Evolutionary conservation across 305 asterid genomes (phyloP).

Genomic region (Coffea humblotiana): DNA sequence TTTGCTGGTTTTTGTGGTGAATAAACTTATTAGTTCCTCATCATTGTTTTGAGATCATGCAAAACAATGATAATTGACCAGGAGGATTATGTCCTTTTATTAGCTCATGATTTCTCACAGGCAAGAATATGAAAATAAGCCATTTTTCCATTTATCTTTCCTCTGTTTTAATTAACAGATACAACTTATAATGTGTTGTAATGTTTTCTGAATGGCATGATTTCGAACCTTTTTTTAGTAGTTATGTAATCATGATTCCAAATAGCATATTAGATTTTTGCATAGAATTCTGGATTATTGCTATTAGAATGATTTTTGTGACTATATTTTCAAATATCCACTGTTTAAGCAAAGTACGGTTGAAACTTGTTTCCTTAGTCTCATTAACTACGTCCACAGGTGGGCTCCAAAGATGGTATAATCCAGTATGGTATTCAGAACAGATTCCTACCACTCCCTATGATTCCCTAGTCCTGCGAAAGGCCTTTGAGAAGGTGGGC

Average conservation of each 20-base stretch:
- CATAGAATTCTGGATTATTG: too few relatives aligned
- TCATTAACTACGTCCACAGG: conserved; percentile 53
- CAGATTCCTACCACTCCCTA: conserved; percentile 76
- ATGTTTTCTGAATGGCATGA: background rate
- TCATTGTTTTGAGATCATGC: background rate
- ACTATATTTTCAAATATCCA: conserved; percentile 20
- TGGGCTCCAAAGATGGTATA: conserved; percentile 89
- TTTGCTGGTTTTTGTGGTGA: background rate
- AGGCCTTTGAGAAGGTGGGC: conserved; percentile 93
- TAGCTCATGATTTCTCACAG: background rate
- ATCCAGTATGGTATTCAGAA: conserved; percentile 89
- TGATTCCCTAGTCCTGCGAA: conserved; percentile 72
- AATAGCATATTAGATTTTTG: background rate
- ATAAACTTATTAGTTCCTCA: background rate
- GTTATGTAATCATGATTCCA: background rate
- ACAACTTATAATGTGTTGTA: background rate
- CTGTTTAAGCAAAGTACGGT: conserved; percentile 6
- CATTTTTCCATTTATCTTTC: background rate
- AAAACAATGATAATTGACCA: background rate
- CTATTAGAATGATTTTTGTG: background rate
- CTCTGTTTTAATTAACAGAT: background rate
- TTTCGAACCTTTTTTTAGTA: background rate
- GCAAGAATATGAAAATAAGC: background rate
- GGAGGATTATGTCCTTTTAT: background rate
- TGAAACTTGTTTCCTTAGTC: background rate